A percentile compares a stretch with the other conserved stretches of the same genome.
Conservation (phyloP, 75 land plant species). For the Azolla pinnata region DNA sequence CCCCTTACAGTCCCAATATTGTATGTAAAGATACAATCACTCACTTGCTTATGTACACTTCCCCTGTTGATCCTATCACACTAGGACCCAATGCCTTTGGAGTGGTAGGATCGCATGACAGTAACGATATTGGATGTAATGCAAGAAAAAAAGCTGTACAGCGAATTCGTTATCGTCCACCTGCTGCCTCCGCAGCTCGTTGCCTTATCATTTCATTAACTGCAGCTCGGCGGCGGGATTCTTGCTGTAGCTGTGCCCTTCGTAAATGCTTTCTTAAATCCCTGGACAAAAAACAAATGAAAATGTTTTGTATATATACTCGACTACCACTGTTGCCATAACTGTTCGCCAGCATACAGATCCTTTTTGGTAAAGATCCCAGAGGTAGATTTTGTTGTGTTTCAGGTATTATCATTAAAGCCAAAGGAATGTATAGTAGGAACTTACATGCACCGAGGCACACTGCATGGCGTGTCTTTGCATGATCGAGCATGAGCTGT, state of each 20-base stretch:
- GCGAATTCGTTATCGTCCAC: not conserved
- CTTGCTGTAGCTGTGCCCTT: not conserved
- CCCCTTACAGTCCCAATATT: too few species aligned
- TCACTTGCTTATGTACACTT: too few species aligned
- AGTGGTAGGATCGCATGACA: too few species aligned
- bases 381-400: not conserved
- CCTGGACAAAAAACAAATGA: slow-evolving; percentile 2
- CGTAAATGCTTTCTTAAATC: not conserved
- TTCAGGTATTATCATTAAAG: not conserved
- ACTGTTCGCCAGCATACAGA: not conserved
- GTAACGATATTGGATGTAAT: too few species aligned
- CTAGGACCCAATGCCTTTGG: too few species aligned
- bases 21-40: too few species aligned
- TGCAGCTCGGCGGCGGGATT: slow-evolving; percentile 1
- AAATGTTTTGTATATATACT: not conserved
- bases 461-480: not conserved
- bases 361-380: not conserved
- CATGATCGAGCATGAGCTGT: slow-evolving; percentile 1
- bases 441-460: not conserved
- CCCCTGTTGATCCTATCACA: too few species aligned
- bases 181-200: not conserved
- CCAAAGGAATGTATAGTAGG: not conserved
- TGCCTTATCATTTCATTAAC: slow-evolving; percentile 3
- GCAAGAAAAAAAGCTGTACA: too few species aligned
- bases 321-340: not conserved